Evolutionary conservation across 2,329 filamentous ascomycete genomes (phyloP).

Genomic region (Cladosporium phlei): DNA sequence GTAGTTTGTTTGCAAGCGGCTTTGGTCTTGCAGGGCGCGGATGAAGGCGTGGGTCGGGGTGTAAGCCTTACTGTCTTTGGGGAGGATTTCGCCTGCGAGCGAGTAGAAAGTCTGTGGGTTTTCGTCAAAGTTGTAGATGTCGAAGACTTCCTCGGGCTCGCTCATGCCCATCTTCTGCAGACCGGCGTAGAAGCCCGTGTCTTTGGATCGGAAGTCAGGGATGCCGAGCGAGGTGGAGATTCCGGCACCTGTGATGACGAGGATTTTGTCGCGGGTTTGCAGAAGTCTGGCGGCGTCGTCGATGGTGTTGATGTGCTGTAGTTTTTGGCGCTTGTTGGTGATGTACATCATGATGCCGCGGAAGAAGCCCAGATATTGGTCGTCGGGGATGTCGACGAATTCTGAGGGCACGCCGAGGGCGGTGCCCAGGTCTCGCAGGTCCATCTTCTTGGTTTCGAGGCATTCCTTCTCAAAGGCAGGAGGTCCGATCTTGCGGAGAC

Average conservation of each 20-base stretch:
- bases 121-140: slow-evolving; percentile 78
- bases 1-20: slow-evolving; percentile 91
- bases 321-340: slow-evolving; percentile 57
- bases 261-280: slow-evolving; percentile 70
- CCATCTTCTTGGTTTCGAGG: slow-evolving; percentile 1
- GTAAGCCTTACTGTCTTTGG: slow-evolving; percentile 70
- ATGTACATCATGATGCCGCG: slow-evolving; percentile 8
- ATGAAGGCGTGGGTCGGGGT: slow-evolving; percentile 95
- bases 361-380: slow-evolving; percentile 7
- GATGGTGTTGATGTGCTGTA: slow-evolving; percentile 74
- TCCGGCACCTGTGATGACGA: slow-evolving; percentile 90
- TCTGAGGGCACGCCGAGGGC: slow-evolving; percentile 5
- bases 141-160: slow-evolving; percentile 93
- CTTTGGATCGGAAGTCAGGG: slow-evolving; percentile 92
- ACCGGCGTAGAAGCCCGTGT: slow-evolving; percentile 84
- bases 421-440: slow-evolving; percentile 2
- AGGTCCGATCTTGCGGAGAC: slow-evolving; percentile 2
- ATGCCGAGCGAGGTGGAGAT: slow-evolving; percentile 97
- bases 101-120: slow-evolving; percentile 86
- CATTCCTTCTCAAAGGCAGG: slow-evolving; percentile 5
- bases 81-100: slow-evolving; percentile 84
- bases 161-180: slow-evolving; percentile 69
- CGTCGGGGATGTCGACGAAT: slow-evolving; percentile 1
- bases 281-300: slow-evolving; percentile 81
- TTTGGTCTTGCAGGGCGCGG: slow-evolving; percentile 76